phyloP scores from a whole-genome alignment of 2,329 filamentous ascomycete genomes.

The Neofusicoccum laricinum region DNA sequence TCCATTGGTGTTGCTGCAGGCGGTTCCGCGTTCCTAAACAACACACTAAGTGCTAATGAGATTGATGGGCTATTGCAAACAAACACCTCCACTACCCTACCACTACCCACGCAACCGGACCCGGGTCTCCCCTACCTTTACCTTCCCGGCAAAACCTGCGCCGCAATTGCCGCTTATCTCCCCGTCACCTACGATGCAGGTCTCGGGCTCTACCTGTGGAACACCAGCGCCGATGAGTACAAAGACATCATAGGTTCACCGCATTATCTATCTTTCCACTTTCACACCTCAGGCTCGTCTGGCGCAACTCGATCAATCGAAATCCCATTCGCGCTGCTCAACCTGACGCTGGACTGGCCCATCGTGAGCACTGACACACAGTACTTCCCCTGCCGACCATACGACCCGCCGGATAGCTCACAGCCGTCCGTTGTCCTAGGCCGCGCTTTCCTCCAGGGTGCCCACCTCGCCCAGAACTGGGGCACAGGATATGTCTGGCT shows the following conservation, averaged over 20 bases:
- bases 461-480: constrained; percentile 36
- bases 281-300: constrained; percentile 26
- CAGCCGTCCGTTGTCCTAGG: constrained; percentile 32
- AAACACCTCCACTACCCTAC: background rate
- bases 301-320: constrained; percentile 39
- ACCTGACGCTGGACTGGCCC: constrained; percentile 39
- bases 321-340: constrained; percentile 38
- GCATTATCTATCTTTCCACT: constrained; percentile 41
- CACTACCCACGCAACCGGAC: constrained; percentile 19
- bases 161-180: constrained; percentile 25
- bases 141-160: constrained; percentile 28
- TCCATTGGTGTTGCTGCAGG: constrained; percentile 38
- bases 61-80: background rate
- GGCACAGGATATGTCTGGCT: background rate
- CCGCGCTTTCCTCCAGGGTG: constrained; percentile 48
- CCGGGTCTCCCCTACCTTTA: constrained; percentile 28
- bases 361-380: constrained; percentile 29
- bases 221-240: constrained; percentile 31
- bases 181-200: constrained; percentile 25
- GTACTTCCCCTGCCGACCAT: constrained; percentile 44
- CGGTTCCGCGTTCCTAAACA: constrained; percentile 8
- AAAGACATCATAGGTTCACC: constrained; percentile 41
- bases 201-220: constrained; percentile 28
- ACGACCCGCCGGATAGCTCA: constrained; percentile 11
- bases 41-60: background rate